Conservation (phyloP, 2,329 filamentous ascomycete species). For the Penicillium polonicum region DNA sequence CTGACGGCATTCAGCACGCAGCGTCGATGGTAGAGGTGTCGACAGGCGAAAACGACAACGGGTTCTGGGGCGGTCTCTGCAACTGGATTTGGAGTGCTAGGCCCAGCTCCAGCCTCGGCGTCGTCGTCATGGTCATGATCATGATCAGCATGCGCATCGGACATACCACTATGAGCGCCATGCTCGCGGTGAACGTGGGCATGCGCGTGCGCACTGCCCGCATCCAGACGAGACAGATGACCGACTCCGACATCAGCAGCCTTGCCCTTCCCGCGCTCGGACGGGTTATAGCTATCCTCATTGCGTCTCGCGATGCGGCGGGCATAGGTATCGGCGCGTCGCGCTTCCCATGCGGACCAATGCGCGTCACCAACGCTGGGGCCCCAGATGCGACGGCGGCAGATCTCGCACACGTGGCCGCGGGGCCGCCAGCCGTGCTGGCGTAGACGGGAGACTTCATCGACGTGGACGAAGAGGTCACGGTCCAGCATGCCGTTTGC, state of each 20-base stretch:
- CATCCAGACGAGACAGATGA: conserved; percentile 17
- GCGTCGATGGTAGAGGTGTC: conserved; percentile 49
- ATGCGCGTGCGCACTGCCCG: conserved; percentile 11
- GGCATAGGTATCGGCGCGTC: conserved; percentile 38
- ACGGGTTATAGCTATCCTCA: conserved; percentile 31
- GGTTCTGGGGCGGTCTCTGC: conserved; percentile 22
- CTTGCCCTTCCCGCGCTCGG: conserved; percentile 42
- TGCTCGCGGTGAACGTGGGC: not conserved
- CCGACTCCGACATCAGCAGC: conserved; percentile 30
- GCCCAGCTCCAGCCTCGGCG: not conserved
- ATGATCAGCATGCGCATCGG: not conserved
- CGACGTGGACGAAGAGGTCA: conserved; percentile 81
- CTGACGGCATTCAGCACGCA: conserved; percentile 40
- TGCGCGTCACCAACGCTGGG: conserved; percentile 75
- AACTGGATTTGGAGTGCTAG: not conserved
- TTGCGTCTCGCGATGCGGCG: conserved; percentile 30
- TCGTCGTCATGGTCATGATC: conserved; percentile 6
- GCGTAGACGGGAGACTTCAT: conserved; percentile 69
- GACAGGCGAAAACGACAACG: conserved; percentile 49
- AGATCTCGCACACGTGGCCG: conserved; percentile 84
- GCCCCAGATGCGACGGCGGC: conserved; percentile 80
- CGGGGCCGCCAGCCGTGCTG: conserved; percentile 86
- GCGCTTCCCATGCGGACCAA: conserved; percentile 78
- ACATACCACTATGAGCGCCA: not conserved
- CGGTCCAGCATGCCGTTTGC: conserved; percentile 85